Base-by-base conservation (phyloP, 352 stramenopile species). In the Phytopythium boreale region DNA sequence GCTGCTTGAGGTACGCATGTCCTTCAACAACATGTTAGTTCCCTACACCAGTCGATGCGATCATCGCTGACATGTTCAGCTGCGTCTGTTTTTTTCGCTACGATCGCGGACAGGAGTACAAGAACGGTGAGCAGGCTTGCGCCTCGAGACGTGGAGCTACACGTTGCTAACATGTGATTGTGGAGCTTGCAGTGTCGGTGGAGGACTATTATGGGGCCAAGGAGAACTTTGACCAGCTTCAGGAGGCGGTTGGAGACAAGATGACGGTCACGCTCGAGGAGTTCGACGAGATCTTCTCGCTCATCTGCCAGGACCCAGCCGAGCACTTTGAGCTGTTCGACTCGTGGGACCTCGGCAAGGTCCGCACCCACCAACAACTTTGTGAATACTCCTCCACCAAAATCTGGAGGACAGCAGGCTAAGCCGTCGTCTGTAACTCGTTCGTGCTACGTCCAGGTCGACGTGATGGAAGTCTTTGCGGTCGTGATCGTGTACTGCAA, bases 261-360 rank as follows among this genome's bases (percentile, higher is more conserved):
- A 93, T 90, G 84, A 85, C 82, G 0, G 64, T 93, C 69, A 89
- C 72, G 8, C 66, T 72, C 10, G 80, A 88, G 7, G 80, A 93
- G 55, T 93, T 93, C 55, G 82, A 90, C 61, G 79, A 93, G 39
- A 82, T 93, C 49, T 93, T 93, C 56, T 88, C 82, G 43, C 75
- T 91, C 51, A 77, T 91, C 5, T 93, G 79, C 51, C 79, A 89
- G 52, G 82, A 93, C 46, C 63, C 84, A 31, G 22, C 68, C 9
- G 80, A 90, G 36, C 84, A 93, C 59, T 93, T 93, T 46, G 72
- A 79, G 26, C 67, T 93, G 22, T 90, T 90, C 39, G 80, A 89
- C 58, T 80, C 62, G 29, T 90, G 74, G 77, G 65, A 77, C 26
- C 62, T 83, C 36, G 79, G 71, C 70, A 87, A 89, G 68, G 80